Conservation (phyloP, 225 moss, liverwort and hornwort species). For the Bryum argenteum region DNA sequence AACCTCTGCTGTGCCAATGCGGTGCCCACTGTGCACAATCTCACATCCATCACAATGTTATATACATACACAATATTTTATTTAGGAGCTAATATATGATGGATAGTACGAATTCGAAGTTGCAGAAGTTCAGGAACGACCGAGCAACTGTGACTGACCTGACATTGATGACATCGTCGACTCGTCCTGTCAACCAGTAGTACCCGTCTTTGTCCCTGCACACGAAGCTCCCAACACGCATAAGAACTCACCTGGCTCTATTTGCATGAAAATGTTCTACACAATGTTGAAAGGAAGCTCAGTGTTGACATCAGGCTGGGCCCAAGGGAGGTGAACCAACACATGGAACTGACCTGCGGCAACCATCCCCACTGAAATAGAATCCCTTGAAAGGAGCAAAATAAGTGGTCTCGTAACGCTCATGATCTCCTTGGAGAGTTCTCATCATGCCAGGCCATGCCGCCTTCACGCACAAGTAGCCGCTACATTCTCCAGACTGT, state of each 20-base stretch:
- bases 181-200: slow-evolving; percentile 98
- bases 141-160: slow-evolving; percentile 50
- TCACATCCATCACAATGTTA: slow-evolving; percentile 20
- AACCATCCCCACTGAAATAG: slow-evolving; percentile 98
- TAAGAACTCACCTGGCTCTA: background rate
- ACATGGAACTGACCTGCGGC: slow-evolving; percentile 79
- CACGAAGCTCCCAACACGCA: background rate
- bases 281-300: slow-evolving; percentile 5
- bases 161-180: slow-evolving; percentile 97
- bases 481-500: slow-evolving; percentile 85
- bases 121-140: slow-evolving; percentile 1
- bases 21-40: slow-evolving; percentile 72
- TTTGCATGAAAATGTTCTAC: background rate
- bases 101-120: background rate
- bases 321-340: background rate
- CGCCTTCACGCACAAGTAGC: slow-evolving; percentile 91
- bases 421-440: slow-evolving; percentile 92
- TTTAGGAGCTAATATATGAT: background rate
- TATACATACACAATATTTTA: background rate
- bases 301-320: slow-evolving; percentile 2
- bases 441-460: slow-evolving; percentile 97
- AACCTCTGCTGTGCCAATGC: slow-evolving; percentile 96
- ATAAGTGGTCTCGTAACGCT: slow-evolving; percentile 90
- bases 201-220: slow-evolving; percentile 93
- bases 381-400: slow-evolving; percentile 92